Conservation (phyloP, 73 alveolate genomes). For the Urostyla sp. region DNA sequence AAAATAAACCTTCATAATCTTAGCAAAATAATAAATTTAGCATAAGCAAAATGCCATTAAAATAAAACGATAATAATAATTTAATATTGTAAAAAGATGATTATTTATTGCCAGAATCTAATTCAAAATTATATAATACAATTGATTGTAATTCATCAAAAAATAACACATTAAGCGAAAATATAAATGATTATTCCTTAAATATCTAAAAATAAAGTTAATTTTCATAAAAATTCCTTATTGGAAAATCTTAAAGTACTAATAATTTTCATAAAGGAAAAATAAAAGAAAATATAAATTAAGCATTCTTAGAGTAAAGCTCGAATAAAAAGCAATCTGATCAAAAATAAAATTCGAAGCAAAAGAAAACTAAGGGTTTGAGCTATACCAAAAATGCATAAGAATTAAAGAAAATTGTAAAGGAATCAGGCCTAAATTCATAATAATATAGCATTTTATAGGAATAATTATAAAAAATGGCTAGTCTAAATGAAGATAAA, state of each 20-base stretch:
- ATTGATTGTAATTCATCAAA: too few relatives aligned
- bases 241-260: background rate
- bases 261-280: slow-evolving; percentile 12
- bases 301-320: background rate
- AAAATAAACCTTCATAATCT: too few relatives aligned
- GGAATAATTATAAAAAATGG: too few relatives aligned
- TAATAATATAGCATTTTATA: too few relatives aligned
- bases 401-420: slow-evolving; percentile 5
- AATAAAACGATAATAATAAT: background rate
- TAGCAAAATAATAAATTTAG: too few relatives aligned
- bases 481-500: too few relatives aligned
- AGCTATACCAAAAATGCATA: slow-evolving; percentile 29
- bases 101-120: slow-evolving; percentile 26
- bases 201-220: background rate
- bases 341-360: background rate
- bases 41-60: too few relatives aligned
- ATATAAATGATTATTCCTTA: background rate
- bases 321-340: background rate
- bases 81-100: slow-evolving; percentile 10
- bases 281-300: slow-evolving; percentile 7
- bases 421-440: slow-evolving; percentile 36
- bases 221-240: too few relatives aligned
- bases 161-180: background rate
- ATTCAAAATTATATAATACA: too few relatives aligned
- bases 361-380: slow-evolving; percentile 22